Conservation (phyloP, 2,329 filamentous ascomycete species). For the Curvularia sp. region DNA sequence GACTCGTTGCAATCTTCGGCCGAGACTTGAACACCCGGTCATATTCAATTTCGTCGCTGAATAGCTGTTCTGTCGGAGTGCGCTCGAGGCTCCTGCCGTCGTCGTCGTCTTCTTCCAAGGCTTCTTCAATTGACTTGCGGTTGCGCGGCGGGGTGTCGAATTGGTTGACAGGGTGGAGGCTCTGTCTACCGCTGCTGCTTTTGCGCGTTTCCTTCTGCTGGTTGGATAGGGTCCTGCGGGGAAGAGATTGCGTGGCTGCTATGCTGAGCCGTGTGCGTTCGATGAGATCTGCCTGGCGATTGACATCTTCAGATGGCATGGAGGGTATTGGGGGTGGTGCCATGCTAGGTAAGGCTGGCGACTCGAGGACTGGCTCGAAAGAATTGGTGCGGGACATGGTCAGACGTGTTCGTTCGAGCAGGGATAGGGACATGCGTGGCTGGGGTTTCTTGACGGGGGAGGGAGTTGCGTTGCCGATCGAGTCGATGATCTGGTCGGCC, state of each 20-base stretch:
- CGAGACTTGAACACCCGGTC: slow-evolving; percentile 84
- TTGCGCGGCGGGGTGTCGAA: slow-evolving; percentile 62
- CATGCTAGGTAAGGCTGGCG: slow-evolving; percentile 25
- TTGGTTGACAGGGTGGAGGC: slow-evolving; percentile 61
- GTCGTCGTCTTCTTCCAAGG: slow-evolving; percentile 20
- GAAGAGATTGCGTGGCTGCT: slow-evolving; percentile 62
- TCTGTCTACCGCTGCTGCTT: slow-evolving; percentile 31
- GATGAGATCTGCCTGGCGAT: slow-evolving; percentile 57
- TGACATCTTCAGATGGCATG: slow-evolving; percentile 19
- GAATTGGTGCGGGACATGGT: slow-evolving; percentile 52
- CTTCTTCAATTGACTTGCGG: slow-evolving; percentile 28
- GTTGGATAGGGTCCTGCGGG: slow-evolving; percentile 23
- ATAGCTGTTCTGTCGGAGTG: slow-evolving; percentile 71
- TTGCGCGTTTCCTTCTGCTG: slow-evolving; percentile 23
- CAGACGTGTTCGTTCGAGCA: slow-evolving; percentile 57
- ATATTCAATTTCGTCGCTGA: slow-evolving; percentile 75
- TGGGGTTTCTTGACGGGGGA: slow-evolving; percentile 51
- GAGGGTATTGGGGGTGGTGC: slow-evolving; percentile 22
- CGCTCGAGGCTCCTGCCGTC: slow-evolving; percentile 31
- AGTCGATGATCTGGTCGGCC: slow-evolving; percentile 51
- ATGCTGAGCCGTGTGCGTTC: slow-evolving; percentile 85
- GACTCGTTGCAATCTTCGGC: slow-evolving; percentile 80
- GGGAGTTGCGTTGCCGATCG: slow-evolving; percentile 50
- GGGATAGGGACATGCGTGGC: slow-evolving; percentile 51
- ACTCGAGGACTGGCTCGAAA: slow-evolving; percentile 37